Evolutionary conservation across 1,139 yeast genomes (phyloP).

Genomic region (Blastobotrys apis): DNA sequence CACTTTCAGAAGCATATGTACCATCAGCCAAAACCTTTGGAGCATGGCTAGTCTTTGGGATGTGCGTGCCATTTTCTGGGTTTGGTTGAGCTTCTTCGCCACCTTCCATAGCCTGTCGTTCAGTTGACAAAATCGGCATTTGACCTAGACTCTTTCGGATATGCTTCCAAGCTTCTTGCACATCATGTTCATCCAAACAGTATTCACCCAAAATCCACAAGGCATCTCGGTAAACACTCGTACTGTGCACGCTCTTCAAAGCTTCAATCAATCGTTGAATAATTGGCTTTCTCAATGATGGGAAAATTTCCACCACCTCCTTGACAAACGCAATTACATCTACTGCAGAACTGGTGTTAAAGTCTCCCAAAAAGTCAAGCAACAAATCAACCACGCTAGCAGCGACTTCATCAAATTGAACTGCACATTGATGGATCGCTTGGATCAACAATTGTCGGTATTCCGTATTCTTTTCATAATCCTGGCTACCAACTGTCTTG

Average conservation of each 20-base stretch:
- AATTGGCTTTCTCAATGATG: constrained; percentile 67
- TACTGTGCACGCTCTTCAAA: constrained; percentile 68
- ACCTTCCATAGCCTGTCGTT: constrained; percentile 44
- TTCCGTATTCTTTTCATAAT: constrained; percentile 68
- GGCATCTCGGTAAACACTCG: constrained; percentile 89
- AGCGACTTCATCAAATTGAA: constrained; percentile 85
- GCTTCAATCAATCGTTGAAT: constrained; percentile 59
- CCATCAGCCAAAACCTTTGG: constrained; percentile 96
- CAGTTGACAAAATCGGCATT: constrained; percentile 80
- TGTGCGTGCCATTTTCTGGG: constrained; percentile 34
- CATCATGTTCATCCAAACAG: constrained; percentile 63
- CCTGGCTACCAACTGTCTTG: constrained; percentile 56
- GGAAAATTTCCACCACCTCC: constrained; percentile 91
- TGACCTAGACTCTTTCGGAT: constrained; percentile 85
- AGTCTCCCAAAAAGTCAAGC: constrained; percentile 79
- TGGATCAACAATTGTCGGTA: constrained; percentile 86
- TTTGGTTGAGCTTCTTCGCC: constrained; percentile 25
- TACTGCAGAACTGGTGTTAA: constrained; percentile 79
- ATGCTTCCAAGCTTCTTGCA: constrained; percentile 83
- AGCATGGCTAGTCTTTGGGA: constrained; percentile 45
- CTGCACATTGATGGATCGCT: constrained; percentile 87
- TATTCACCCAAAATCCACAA: constrained; percentile 97
- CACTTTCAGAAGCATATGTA: constrained; percentile 95
- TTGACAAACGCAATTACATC: constrained; percentile 87
- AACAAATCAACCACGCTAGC: constrained; percentile 84